These are phyloP conservation scores for Nothophaeocryptopus gaeumannii DNA, from an alignment of 2,329 filamentous ascomycete species.

Conservation along the genomic window DNA sequence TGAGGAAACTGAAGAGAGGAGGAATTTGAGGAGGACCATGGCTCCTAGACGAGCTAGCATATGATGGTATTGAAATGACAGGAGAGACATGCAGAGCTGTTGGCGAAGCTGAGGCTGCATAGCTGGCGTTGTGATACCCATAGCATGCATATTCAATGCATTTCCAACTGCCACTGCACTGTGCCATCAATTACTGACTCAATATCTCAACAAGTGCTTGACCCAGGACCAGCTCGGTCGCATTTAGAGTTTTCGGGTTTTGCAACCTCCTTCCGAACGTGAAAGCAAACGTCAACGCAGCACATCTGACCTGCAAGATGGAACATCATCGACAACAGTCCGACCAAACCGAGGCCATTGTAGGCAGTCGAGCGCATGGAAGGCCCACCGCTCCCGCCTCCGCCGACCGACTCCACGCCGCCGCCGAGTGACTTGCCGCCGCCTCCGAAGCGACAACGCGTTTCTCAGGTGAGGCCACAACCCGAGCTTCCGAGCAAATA, in stretches of 20 bases:
- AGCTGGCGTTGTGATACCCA: neutral
- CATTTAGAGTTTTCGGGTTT: no score
- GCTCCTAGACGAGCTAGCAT: conserved; percentile 50
- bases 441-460: conserved; percentile 19
- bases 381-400: neutral
- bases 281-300: no score
- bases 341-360: no score
- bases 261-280: no score
- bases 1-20: conserved; percentile 51
- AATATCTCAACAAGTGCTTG: no score
- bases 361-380: no score
- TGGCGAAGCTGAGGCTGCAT: neutral
- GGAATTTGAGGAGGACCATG: conserved; percentile 52
- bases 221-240: no score
- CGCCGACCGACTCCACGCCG: conserved; percentile 4
- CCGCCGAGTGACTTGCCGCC: conserved; percentile 10
- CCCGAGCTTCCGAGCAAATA: no score
- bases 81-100: neutral
- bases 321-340: no score
- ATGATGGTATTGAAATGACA: conserved; percentile 21
- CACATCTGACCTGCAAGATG: no score
- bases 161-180: neutral
- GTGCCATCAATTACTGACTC: no score
- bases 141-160: neutral
- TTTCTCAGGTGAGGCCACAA: conserved; percentile 17